Base-by-base conservation (phyloP, 2,329 filamentous ascomycete genomes). In the Cercospora citrullina region DNA sequence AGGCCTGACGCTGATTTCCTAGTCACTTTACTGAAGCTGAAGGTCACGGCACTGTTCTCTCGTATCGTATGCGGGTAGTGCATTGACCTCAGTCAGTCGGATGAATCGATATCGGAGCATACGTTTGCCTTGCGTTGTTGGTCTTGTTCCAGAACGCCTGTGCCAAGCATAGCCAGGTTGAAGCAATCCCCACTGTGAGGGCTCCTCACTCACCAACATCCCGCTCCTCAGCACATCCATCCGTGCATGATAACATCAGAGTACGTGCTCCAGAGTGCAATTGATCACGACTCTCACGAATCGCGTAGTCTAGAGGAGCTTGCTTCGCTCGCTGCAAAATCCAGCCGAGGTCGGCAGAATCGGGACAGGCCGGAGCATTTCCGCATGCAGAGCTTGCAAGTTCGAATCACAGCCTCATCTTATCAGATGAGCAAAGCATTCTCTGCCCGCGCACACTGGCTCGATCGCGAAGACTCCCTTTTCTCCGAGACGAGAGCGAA, bases 381-480 rank as follows among this genome's bases (percentile, higher is more conserved):
- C 16, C 45, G 48, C 45, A 36, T 30, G 65, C 60, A 53, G 23
- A 26, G 30, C 59, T 39, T 26, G 31, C 59, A 23, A 45, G 28
- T 45, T 30, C 65, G 30, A 64, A 48, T 64, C 36, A 67, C 26
- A 33, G 48, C 53, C 36, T 42, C 42, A 67, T 64, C 65, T 67
- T 67, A 67, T 67, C 55, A 67, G 65, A 67, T 67, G 64, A 61
- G 64, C 48, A 51, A 53, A 48, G 57, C 64, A 36, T 55, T 36
- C 51, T 45, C 30, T 61, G 21, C 33, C 39, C 59, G 21, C 59
- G 2, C 23, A 61, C 12, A 61, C 36, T 61, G 64, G 57, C 58
- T 31, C 23, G 16, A 31, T 66, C 39, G 64, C 59, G n/a, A 18
- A 48, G 10, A 0, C 9, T 12, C 45, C 45, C 45, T 48, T 21